Percentiles rank a stretch among this genome's conserved stretches.
Evolutionary conservation across 805 yeast species (phyloP).

Genomic region (Kurtzmaniella fragi): DNA sequence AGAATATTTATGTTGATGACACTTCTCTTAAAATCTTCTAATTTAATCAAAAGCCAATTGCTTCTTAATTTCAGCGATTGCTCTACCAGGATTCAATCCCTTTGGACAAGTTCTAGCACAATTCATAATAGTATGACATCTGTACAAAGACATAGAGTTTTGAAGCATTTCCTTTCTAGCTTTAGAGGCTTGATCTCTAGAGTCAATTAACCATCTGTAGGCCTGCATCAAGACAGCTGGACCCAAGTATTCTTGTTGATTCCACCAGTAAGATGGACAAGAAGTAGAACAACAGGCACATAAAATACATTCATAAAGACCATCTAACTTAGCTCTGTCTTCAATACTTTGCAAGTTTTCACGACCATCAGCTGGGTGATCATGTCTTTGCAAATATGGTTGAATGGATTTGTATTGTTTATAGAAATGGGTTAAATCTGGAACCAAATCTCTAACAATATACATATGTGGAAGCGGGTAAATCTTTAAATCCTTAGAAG

Average conservation of each 20-base stretch:
- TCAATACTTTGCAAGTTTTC: conserved; percentile 88
- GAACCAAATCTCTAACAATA: conserved; percentile 94
- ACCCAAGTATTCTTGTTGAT: conserved; percentile 96
- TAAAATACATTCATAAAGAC: conserved; percentile 93
- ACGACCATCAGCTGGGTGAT: conserved; percentile 80
- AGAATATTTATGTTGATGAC: too few relatives aligned
- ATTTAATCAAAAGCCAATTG: conserved; percentile 74
- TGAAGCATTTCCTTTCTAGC: conserved; percentile 85
- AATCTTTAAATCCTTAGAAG: conserved; percentile 70
- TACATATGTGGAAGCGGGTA: conserved; percentile 98
- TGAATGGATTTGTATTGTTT: conserved; percentile 97
- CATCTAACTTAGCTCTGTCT: conserved; percentile 95
- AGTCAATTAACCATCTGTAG: conserved; percentile 96
- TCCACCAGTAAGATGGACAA: conserved; percentile 99
- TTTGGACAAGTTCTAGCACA: conserved; percentile 98
- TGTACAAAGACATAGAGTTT: conserved; percentile 94
- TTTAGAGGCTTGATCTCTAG: conserved; percentile 86
- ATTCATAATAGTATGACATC: conserved; percentile 99
- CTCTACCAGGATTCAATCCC: conserved; percentile 96
- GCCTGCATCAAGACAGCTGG: conserved; percentile 99
- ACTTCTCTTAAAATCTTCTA: not conserved
- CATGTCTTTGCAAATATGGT: conserved; percentile 86
- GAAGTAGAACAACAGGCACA: conserved; percentile 99
- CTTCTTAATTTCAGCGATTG: conserved; percentile 96
- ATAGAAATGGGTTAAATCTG: conserved; percentile 96